Conservation (phyloP, 2,329 filamentous ascomycete genomes). For the Fusarium staphyleae region DNA sequence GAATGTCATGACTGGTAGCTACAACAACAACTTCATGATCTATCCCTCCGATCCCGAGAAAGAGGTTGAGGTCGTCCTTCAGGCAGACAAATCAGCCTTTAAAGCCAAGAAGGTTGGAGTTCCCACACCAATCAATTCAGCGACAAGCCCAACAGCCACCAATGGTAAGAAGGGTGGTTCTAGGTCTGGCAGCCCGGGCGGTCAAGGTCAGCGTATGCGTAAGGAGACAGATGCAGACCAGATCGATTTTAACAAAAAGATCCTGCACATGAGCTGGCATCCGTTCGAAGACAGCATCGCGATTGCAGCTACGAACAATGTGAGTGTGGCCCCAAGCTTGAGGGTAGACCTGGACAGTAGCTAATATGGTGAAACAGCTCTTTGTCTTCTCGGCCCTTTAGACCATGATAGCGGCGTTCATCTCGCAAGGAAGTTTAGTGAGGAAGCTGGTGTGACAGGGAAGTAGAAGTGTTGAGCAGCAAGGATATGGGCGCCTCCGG, state of each 20-base stretch:
- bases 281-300: constrained; percentile 99
- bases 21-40: constrained; percentile 99
- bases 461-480: constrained; percentile 27
- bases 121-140: constrained; percentile 91
- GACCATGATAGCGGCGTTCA: constrained; percentile 39
- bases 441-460: constrained; percentile 22
- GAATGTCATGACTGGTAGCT: constrained; percentile 99
- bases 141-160: constrained; percentile 72
- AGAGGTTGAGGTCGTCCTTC: constrained; percentile 95
- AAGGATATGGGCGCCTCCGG: constrained; percentile 25
- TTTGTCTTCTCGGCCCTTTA: constrained; percentile 83
- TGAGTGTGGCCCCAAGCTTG: constrained; percentile 60
- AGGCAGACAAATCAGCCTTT: constrained; percentile 98
- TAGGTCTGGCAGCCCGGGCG: constrained; percentile 83
- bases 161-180: constrained; percentile 89
- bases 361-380: constrained; percentile 57
- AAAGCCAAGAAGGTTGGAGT: constrained; percentile 99
- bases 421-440: constrained; percentile 34
- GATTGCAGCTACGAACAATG: constrained; percentile 99
- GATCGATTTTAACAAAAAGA: constrained; percentile 99
- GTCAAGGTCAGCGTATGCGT: constrained; percentile 90
- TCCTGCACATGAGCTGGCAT: constrained; percentile 99
- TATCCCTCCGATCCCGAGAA: constrained; percentile 96
- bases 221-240: constrained; percentile 99
- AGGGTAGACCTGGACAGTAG: background rate